A percentile compares a stretch with the other conserved stretches of the same genome.
phyloP scores from a whole-genome alignment of 495 filamentous ascomycete genomes.

The Usnea hakonensis region DNA sequence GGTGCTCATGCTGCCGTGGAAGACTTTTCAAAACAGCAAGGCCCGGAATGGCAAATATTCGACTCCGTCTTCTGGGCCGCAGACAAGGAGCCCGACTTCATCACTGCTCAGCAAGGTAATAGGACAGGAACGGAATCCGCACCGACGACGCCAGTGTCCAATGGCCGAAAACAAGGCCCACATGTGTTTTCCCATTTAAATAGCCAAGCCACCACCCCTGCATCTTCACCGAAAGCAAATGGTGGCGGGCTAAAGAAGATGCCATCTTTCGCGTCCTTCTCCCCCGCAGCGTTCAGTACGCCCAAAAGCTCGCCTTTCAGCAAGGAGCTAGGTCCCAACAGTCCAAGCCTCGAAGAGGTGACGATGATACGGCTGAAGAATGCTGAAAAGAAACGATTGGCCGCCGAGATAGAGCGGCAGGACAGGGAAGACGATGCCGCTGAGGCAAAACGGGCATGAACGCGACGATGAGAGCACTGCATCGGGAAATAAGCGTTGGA shows the following conservation, averaged over 20 bases:
- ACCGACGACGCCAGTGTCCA: constrained; percentile 21
- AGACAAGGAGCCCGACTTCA: constrained; percentile 43
- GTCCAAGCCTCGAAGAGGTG: constrained; percentile 50
- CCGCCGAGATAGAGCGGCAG: constrained; percentile 46
- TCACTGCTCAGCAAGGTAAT: constrained; percentile 23
- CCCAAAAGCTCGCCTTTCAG: constrained; percentile 30
- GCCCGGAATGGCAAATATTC: constrained; percentile 38
- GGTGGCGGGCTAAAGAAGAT: constrained; percentile 29
- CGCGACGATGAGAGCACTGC: constrained; percentile 3
- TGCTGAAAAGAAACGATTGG: constrained; percentile 49
- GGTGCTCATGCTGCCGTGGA: constrained; percentile 53
- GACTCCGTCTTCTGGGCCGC: constrained; percentile 53
- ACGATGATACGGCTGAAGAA: constrained; percentile 56
- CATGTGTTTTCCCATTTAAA: neutral
- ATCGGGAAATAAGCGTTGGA: constrained; percentile 12
- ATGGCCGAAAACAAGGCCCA: neutral
- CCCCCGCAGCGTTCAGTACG: constrained; percentile 30
- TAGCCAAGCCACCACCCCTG: constrained; percentile 9
- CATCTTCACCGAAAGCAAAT: constrained; percentile 6
- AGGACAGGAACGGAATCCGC: constrained; percentile 12
- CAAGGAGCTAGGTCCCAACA: constrained; percentile 27
- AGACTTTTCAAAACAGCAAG: constrained; percentile 42
- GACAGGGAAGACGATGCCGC: constrained; percentile 45
- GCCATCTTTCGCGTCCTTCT: constrained; percentile 45
- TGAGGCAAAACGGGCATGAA: constrained; percentile 27